Percentiles rank a stretch among this genome's conserved stretches.
Evolutionary conservation across 345 rosid genomes (phyloP).

Genomic region (Noccaea caerulescens): DNA sequence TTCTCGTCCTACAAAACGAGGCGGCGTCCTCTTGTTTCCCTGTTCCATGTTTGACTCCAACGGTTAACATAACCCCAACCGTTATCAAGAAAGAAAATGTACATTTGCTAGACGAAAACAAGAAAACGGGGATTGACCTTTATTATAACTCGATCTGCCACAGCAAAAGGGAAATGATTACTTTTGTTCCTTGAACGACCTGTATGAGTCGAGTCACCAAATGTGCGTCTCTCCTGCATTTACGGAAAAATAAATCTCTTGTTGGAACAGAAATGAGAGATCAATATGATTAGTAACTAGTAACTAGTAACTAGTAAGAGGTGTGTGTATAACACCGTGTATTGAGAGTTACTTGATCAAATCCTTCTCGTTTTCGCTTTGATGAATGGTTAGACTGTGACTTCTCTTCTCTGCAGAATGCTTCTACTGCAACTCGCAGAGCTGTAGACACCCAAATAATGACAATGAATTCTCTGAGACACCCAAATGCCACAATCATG

Average conservation of each 20-base stretch:
- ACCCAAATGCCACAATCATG: constrained; percentile 4
- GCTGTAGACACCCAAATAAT: constrained; percentile 46
- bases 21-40: constrained; percentile 98
- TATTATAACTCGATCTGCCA: constrained; percentile 83
- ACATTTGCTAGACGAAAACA: constrained; percentile 7
- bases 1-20: constrained; percentile 94
- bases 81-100: constrained; percentile 7
- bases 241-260: constrained; percentile 4
- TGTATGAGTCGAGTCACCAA: constrained; percentile 51
- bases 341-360: constrained; percentile 65
- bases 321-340: too few species aligned
- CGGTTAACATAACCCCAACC: constrained; percentile 21
- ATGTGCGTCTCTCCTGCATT: constrained; percentile 71
- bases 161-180: constrained; percentile 87
- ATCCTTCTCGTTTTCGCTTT: constrained; percentile 83
- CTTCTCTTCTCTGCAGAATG: constrained; percentile 78
- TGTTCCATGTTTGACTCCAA: constrained; percentile 48
- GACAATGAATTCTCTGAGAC: constrained; percentile 9
- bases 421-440: constrained; percentile 80
- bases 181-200: constrained; percentile 69
- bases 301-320: neutral
- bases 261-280: constrained; percentile 17
- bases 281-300: neutral
- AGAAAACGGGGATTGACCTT: constrained; percentile 54
- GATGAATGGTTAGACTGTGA: constrained; percentile 59